Conservation (phyloP, 179 eudicot genomes). For the Beta corolliflora region DNA sequence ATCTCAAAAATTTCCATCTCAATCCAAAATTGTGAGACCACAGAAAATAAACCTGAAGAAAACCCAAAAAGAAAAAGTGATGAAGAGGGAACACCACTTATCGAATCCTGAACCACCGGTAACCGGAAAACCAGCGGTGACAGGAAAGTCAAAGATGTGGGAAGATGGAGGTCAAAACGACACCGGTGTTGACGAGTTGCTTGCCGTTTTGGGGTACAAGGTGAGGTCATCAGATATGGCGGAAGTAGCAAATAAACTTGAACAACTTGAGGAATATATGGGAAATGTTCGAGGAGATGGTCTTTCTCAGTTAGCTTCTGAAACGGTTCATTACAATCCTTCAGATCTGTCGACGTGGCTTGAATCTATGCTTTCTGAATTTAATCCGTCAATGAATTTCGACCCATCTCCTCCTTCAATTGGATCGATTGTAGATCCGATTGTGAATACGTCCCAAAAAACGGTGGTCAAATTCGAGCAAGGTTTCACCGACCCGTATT, state of each 20-base stretch:
- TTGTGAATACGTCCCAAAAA: too few relatives aligned
- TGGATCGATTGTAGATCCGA: conserved; percentile 24
- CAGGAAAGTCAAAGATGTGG: conserved; percentile 47
- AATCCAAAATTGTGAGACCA: not conserved
- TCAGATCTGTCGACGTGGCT: conserved; percentile 84
- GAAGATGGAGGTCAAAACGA: conserved; percentile 37
- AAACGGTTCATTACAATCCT: conserved; percentile 80
- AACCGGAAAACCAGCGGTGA: not conserved
- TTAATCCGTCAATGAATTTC: conserved; percentile 28
- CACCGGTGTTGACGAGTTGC: conserved; percentile 69
- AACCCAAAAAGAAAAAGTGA: not conserved
- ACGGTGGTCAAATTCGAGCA: not conserved
- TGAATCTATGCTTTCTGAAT: conserved; percentile 67
- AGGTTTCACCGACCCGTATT: conserved; percentile 30
- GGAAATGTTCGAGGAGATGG: conserved; percentile 57
- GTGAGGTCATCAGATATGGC: conserved; percentile 76
- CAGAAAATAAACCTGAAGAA: not conserved
- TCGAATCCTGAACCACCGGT: conserved; percentile 6
- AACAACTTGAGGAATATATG: conserved; percentile 73
- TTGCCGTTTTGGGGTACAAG: conserved; percentile 83
- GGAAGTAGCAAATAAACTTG: conserved; percentile 70
- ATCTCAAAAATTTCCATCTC: conserved; percentile 14
- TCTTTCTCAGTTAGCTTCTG: conserved; percentile 44
- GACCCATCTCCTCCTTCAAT: conserved; percentile 13
- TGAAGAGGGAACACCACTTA: conserved; percentile 58